phyloP scores from a whole-genome alignment of 768 basidiomycete species.

The Pulveroboletus sp. region DNA sequence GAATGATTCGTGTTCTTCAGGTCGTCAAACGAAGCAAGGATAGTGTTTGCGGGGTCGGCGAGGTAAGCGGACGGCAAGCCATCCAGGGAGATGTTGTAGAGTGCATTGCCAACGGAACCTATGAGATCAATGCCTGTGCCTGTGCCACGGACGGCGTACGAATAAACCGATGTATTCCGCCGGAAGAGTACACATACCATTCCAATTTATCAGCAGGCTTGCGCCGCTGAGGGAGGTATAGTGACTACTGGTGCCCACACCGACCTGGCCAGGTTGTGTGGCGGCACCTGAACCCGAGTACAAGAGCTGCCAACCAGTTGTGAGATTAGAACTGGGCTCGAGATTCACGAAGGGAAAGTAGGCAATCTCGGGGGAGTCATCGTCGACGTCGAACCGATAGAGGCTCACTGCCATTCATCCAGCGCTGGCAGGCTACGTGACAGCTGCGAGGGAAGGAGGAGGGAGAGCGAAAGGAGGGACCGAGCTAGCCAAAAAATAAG shows the following conservation, averaged over 20 bases:
- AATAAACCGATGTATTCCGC: not conserved
- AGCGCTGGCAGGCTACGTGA: conserved; percentile 18
- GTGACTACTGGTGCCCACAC: conserved; percentile 56
- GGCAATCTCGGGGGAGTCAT: conserved; percentile 58
- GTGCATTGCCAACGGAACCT: conserved; percentile 44
- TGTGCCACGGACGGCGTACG: conserved; percentile 24
- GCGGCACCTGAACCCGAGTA: conserved; percentile 50
- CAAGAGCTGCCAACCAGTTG: conserved; percentile 66
- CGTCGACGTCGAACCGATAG: conserved; percentile 48
- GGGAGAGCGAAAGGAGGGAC: conserved; percentile 5
- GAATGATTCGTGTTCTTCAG: conserved; percentile 50
- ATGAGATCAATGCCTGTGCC: conserved; percentile 61
- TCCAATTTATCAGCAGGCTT: conserved; percentile 52
- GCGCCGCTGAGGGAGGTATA: conserved; percentile 59
- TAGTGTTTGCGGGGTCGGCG: conserved; percentile 26
- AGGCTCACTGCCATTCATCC: conserved; percentile 29
- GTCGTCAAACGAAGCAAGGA: conserved; percentile 47
- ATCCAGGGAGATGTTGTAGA: conserved; percentile 52
- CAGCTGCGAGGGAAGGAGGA: conserved; percentile 5
- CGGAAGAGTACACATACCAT: conserved; percentile 41
- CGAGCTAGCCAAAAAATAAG: conserved; percentile 6
- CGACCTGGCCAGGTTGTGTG: conserved; percentile 37
- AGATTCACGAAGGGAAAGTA: conserved; percentile 62
- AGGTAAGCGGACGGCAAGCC: conserved; percentile 30
- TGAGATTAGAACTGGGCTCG: conserved; percentile 43